These are phyloP conservation scores for Metschnikowia kunwiensis DNA, from an alignment of 805 yeast genomes.

Conservation along the genomic window DNA sequence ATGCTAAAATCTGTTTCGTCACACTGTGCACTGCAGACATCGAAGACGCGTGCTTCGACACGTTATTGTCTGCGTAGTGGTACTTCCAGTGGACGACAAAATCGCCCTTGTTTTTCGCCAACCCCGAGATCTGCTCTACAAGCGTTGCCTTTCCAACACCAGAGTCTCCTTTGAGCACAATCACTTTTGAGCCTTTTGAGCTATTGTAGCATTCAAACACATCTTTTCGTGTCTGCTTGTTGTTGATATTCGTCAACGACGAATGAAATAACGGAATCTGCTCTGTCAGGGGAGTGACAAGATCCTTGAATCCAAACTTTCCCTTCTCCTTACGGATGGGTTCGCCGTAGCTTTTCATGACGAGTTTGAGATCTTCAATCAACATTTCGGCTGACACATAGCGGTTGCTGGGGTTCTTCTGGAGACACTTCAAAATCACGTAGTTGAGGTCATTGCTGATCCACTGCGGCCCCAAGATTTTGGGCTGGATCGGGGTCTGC, in stretches of 20 bases:
- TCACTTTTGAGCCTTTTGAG: slow-evolving; percentile 19
- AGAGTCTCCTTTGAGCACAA: slow-evolving; percentile 37
- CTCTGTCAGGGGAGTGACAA: slow-evolving; percentile 1
- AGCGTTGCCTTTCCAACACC: slow-evolving; percentile 49
- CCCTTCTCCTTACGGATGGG: slow-evolving; percentile 4
- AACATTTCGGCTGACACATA: slow-evolving; percentile 34
- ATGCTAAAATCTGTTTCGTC: slow-evolving; percentile 40
- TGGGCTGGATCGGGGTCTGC: slow-evolving; percentile 42
- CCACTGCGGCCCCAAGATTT: slow-evolving; percentile 25
- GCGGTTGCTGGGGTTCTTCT: slow-evolving; percentile 39
- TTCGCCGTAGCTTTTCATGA: slow-evolving; percentile 20
- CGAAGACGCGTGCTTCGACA: slow-evolving; percentile 35
- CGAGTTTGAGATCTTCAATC: slow-evolving; percentile 33
- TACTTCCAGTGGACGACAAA: slow-evolving; percentile 34
- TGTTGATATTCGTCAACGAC: slow-evolving; percentile 6
- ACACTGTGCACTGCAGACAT: slow-evolving; percentile 38
- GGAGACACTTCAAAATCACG: slow-evolving; percentile 41
- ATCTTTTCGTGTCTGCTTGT: slow-evolving; percentile 1
- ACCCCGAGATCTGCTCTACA: slow-evolving; percentile 36
- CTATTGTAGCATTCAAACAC: slow-evolving; percentile 7
- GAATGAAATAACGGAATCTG: slow-evolving; percentile 13
- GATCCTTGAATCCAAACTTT: slow-evolving; percentile 4
- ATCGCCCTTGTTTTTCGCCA: slow-evolving; percentile 29
- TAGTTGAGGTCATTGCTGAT: slow-evolving; percentile 32
- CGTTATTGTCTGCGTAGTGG: slow-evolving; percentile 23